Conservation (phyloP, 108 stramenopile species). For the Stephanodiscus minutulus region DNA sequence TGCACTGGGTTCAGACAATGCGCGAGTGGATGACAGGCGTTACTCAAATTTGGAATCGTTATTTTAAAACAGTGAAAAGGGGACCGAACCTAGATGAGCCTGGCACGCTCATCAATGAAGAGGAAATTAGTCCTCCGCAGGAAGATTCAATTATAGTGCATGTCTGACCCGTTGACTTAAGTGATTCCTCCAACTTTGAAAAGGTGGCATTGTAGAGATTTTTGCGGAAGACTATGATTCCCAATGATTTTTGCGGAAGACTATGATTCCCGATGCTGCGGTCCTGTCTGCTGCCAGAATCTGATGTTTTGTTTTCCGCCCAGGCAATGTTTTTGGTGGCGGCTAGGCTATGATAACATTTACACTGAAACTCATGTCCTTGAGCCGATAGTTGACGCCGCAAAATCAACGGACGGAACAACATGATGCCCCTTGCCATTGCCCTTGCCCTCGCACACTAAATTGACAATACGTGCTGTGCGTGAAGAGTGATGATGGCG, state of each 20-base stretch:
- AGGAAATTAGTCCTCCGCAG: constrained; percentile 75
- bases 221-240: background rate
- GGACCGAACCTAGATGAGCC: constrained; percentile 77
- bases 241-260: constrained; percentile 24
- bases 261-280: background rate
- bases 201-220: constrained; percentile 54
- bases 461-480: too few relatives aligned
- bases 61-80: too few relatives aligned
- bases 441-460: too few relatives aligned
- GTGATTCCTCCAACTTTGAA: constrained; percentile 51
- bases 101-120: constrained; percentile 68
- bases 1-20: too few relatives aligned
- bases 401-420: background rate
- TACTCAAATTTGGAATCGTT: too few relatives aligned
- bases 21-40: too few relatives aligned
- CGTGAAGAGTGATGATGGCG: too few relatives aligned
- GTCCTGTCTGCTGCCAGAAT: background rate
- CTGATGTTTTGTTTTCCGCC: too few relatives aligned
- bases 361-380: background rate
- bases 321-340: background rate
- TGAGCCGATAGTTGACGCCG: background rate
- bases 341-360: background rate
- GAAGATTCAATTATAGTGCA: constrained; percentile 74
- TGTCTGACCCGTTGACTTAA: constrained; percentile 61
- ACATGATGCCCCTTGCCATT: too few relatives aligned